Evolutionary conservation across 306 rosid species (phyloP).

Genomic region (Mimosa bimucronata): DNA sequence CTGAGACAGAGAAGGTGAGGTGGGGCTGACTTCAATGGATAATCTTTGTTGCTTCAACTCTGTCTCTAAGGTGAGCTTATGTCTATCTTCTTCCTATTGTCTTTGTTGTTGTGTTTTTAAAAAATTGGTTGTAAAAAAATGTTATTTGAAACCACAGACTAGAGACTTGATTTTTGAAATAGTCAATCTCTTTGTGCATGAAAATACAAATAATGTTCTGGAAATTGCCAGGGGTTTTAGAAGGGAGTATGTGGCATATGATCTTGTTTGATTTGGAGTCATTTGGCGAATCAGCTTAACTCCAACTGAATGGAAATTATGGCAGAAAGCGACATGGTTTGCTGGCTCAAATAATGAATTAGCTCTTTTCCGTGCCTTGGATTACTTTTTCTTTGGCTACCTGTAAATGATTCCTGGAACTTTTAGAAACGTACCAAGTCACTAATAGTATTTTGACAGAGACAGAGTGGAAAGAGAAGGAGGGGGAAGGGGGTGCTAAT

Average conservation of each 20-base stretch:
- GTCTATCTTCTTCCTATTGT: background rate
- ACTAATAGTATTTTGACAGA: background rate
- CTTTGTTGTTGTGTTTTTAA: background rate
- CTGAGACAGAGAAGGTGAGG: constrained; percentile 53
- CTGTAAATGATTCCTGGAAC: background rate
- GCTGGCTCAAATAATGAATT: background rate
- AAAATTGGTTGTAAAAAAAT: background rate
- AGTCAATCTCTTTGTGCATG: constrained; percentile 25
- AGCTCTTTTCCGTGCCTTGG: background rate
- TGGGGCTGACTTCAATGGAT: constrained; percentile 67
- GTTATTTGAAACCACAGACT: background rate
- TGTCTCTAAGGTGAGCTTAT: constrained; percentile 63
- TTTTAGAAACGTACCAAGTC: background rate
- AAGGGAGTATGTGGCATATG: constrained; percentile 21
- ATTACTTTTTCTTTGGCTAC: background rate
- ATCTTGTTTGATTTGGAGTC: constrained; percentile 19
- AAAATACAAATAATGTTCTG: background rate
- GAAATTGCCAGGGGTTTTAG: constrained; percentile 1
- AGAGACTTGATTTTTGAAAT: constrained; percentile 4
- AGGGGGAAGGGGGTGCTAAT: background rate
- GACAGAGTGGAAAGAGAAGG: constrained; percentile 13
- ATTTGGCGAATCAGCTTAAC: background rate
- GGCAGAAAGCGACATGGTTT: background rate
- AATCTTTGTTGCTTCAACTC: constrained; percentile 78
- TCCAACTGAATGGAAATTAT: background rate